A percentile compares a stretch with the other conserved stretches of the same genome.
Conservation (phyloP, 1,139 yeast species). For the Hemisphaericaspora lyxosophila region DNA sequence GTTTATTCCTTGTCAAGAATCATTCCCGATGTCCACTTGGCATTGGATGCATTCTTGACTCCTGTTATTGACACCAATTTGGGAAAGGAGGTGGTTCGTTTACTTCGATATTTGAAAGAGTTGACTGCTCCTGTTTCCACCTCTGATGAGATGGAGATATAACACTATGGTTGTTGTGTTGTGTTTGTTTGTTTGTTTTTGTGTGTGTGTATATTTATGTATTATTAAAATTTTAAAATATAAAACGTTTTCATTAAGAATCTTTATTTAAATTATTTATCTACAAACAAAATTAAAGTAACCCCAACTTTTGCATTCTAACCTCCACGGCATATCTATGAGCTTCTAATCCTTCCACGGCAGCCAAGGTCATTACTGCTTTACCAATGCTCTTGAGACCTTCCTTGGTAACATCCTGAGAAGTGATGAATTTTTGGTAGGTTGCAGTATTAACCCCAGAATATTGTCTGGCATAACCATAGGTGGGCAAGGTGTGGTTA, state of each 20-base stretch:
- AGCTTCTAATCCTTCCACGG: conserved; percentile 93
- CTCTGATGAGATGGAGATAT: not conserved
- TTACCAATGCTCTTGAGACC: conserved; percentile 87
- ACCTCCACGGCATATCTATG: conserved; percentile 95
- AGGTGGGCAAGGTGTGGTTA: conserved; percentile 95
- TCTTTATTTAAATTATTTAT: too few relatives aligned
- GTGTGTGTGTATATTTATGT: conserved; percentile 1
- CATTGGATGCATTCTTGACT: conserved; percentile 38
- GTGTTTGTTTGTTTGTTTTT: too few relatives aligned
- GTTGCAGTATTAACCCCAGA: conserved; percentile 96
- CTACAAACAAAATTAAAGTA: conserved; percentile 19
- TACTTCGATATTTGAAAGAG: conserved; percentile 27
- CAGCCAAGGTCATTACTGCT: conserved; percentile 97
- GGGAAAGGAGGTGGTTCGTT: conserved; percentile 40
- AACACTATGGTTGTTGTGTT: not conserved
- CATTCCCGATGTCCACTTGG: conserved; percentile 37
- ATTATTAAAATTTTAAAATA: too few relatives aligned
- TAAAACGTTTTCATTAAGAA: too few relatives aligned
- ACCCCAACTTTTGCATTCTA: conserved; percentile 79
- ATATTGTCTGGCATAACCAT: conserved; percentile 96
- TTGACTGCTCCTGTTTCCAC: conserved; percentile 10
- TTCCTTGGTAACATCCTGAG: conserved; percentile 82
- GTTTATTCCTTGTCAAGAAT: conserved; percentile 22
- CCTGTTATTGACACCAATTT: conserved; percentile 39
- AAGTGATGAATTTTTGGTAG: conserved; percentile 90